Conservation (phyloP, 2,329 filamentous ascomycete species). For the Colletotrichum sp. region DNA sequence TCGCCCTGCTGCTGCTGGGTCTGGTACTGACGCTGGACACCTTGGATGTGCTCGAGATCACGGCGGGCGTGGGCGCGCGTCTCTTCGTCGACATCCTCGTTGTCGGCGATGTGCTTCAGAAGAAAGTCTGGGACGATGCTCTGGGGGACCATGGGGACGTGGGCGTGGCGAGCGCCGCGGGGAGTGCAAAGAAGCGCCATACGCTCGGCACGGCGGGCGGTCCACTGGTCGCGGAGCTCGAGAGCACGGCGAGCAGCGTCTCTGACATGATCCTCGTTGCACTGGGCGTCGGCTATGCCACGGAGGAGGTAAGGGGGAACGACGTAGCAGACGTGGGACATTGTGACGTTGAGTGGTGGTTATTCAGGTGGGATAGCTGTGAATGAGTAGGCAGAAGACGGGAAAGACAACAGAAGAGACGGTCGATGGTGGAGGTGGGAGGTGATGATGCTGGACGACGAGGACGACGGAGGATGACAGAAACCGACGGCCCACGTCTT, state of each 20-base stretch:
- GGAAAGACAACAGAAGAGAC: too few relatives aligned
- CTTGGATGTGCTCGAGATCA: constrained; percentile 43
- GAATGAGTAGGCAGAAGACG: neutral
- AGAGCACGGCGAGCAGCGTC: constrained; percentile 41
- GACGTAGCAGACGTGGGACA: constrained; percentile 38
- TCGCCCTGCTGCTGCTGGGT: constrained; percentile 29
- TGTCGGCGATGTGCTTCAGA: neutral
- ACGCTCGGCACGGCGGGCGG: constrained; percentile 35
- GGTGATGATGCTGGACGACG: neutral
- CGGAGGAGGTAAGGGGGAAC: constrained; percentile 52
- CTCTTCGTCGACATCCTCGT: constrained; percentile 38
- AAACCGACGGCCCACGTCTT: neutral
- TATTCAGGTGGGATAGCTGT: neutral
- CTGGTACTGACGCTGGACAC: constrained; percentile 31
- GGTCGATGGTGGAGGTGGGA: neutral
- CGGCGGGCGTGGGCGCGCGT: constrained; percentile 40
- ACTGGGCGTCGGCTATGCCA: constrained; percentile 43
- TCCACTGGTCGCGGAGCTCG: constrained; percentile 34
- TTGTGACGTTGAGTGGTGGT: neutral
- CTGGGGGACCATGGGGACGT: neutral
- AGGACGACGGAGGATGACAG: neutral
- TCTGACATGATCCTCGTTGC: constrained; percentile 40
- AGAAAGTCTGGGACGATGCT: neutral
- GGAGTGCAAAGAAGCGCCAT: constrained; percentile 36
- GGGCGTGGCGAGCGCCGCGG: constrained; percentile 31